Conservation (phyloP, 2,329 filamentous ascomycete genomes). For the Byssothecium circinans region DNA sequence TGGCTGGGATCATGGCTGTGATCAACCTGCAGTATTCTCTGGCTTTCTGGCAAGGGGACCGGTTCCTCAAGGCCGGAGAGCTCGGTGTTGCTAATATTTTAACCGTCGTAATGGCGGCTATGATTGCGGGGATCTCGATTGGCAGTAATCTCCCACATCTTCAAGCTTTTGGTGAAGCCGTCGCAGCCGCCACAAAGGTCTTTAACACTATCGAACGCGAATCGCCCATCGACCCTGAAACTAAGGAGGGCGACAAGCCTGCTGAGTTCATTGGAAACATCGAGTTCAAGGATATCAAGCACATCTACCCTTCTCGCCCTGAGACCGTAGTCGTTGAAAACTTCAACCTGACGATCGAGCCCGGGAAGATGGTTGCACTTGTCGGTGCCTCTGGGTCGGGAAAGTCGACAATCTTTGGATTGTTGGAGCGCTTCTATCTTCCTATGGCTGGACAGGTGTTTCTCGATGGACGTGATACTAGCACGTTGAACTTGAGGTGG, state of each 20-base stretch:
- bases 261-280: conserved; percentile 75
- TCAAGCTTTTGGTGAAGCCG: conserved; percentile 80
- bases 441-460: conserved; percentile 78
- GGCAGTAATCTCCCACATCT: conserved; percentile 72
- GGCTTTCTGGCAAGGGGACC: conserved; percentile 51
- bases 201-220: conserved; percentile 87
- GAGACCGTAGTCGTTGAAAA: conserved; percentile 87
- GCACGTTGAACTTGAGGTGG: conserved; percentile 83
- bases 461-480: conserved; percentile 81
- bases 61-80: conserved; percentile 60
- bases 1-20: conserved; percentile 79
- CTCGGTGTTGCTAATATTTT: conserved; percentile 71
- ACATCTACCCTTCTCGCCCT: conserved; percentile 91
- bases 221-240: conserved; percentile 80
- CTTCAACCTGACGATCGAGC: conserved; percentile 77
- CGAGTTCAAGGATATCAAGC: conserved; percentile 79
- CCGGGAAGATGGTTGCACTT: conserved; percentile 88
- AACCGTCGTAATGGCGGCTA: conserved; percentile 85
- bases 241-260: conserved; percentile 70
- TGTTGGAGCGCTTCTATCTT: conserved; percentile 93
- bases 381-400: conserved; percentile 94
- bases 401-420: conserved; percentile 90
- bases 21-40: conserved; percentile 71
- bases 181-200: conserved; percentile 88
- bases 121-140: conserved; percentile 90